phyloP scores from a whole-genome alignment of 225 moss, liverwort and hornwort genomes.

The Thuidium tamariscinum region DNA sequence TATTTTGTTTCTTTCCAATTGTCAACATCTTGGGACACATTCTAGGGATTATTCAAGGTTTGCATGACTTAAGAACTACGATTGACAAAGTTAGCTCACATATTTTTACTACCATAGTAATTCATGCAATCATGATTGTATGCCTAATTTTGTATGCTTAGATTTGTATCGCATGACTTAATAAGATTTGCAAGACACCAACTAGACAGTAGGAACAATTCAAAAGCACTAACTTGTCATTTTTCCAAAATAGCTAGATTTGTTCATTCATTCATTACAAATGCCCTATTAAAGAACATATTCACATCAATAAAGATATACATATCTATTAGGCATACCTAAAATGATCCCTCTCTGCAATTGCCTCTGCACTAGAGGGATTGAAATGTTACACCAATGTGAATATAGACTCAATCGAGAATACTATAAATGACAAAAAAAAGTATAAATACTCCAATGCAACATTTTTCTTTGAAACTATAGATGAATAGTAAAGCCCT shows the following conservation, averaged over 20 bases:
- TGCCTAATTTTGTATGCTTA: too few relatives aligned
- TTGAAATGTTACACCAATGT: background rate
- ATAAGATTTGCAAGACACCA: too few relatives aligned
- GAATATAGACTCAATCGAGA: background rate
- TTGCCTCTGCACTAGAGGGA: too few relatives aligned
- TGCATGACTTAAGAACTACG: fast-evolving
- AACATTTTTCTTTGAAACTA: too few relatives aligned
- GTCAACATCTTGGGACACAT: background rate
- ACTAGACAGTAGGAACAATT: background rate
- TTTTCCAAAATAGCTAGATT: background rate
- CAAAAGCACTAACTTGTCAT: background rate
- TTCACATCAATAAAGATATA: background rate
- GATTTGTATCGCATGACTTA: background rate
- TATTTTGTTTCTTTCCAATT: too few relatives aligned
- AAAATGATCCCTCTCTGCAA: background rate
- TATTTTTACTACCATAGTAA: too few relatives aligned
- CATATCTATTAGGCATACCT: fast-evolving
- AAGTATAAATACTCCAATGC: too few relatives aligned
- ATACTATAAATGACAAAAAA: too few relatives aligned
- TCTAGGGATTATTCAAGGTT: background rate
- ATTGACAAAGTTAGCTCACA: background rate
- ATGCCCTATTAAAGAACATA: background rate
- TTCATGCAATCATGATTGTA: too few relatives aligned
- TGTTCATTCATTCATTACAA: background rate
- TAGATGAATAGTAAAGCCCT: too few relatives aligned